Conservation (phyloP, 495 filamentous ascomycete genomes). For the Cercophora sp. region DNA sequence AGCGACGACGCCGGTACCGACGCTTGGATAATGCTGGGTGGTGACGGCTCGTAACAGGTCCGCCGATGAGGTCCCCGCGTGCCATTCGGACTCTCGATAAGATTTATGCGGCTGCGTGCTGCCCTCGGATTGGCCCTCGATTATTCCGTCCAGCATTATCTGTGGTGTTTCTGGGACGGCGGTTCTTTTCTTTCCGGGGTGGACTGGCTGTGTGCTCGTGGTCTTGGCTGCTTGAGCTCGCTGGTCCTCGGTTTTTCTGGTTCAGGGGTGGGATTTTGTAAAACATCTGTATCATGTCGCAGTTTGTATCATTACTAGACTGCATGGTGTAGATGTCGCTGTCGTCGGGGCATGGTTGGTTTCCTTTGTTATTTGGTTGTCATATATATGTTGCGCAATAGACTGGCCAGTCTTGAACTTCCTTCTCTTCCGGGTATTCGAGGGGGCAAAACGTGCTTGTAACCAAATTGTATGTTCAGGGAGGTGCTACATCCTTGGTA, state of each 20-base stretch:
- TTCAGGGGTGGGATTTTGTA: neutral
- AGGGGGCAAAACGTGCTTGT: no score
- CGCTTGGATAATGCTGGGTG: constrained; percentile 34
- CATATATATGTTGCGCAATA: no score
- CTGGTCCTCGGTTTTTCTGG: neutral
- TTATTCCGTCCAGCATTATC: constrained; percentile 12
- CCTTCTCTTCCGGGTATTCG: no score
- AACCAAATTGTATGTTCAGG: no score
- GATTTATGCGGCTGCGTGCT: constrained; percentile 18
- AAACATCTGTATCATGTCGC: constrained; percentile 9
- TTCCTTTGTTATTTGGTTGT: no score
- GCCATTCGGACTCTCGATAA: no score
- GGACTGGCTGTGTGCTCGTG: constrained; percentile 24
- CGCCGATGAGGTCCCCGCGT: constrained; percentile 35
- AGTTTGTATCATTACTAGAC: neutral
- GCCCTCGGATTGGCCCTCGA: constrained; percentile 35
- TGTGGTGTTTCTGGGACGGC: neutral
- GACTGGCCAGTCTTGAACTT: no score
- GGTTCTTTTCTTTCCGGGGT: neutral
- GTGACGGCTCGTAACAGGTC: constrained; percentile 48
- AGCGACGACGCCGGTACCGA: constrained; percentile 2
- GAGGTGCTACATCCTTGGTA: no score
- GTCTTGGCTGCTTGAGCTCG: constrained; percentile 18
- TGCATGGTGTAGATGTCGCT: no score
- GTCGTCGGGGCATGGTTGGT: no score